These are phyloP conservation scores for Platismatia glauca DNA, from an alignment of 495 filamentous ascomycete genomes.

Conservation along the genomic window DNA sequence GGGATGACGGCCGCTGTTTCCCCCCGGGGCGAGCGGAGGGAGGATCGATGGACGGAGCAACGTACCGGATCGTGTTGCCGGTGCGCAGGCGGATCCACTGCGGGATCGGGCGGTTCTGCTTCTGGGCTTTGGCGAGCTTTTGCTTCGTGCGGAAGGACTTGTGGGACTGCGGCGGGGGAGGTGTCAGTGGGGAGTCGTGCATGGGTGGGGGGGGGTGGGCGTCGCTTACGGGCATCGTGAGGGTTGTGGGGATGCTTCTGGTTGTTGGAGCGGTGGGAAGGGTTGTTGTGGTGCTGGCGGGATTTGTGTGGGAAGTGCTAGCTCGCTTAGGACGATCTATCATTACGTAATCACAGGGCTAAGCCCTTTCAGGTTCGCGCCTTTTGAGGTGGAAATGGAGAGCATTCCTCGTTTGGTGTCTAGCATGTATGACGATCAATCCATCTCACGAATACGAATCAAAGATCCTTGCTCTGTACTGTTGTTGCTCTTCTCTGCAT, in stretches of 20 bases:
- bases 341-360: too few species aligned
- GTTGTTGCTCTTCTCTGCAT: too few species aligned
- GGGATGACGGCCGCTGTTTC: neutral
- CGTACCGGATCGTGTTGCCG: conserved; percentile 91
- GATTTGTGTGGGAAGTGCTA: neutral
- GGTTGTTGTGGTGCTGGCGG: neutral
- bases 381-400: too few species aligned
- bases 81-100: conserved; percentile 99
- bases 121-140: conserved; percentile 99
- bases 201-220: too few species aligned
- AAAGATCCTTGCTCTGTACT: too few species aligned
- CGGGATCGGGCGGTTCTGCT: conserved; percentile 98
- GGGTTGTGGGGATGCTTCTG: neutral
- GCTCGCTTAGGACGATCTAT: too few species aligned
- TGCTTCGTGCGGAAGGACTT: conserved; percentile 99
- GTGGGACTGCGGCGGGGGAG: conserved; percentile 55
- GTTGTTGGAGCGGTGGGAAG: neutral
- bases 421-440: too few species aligned
- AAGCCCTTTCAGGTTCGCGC: too few species aligned
- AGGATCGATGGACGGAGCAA: neutral
- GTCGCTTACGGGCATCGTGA: conserved; percentile 11
- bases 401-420: too few species aligned
- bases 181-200: neutral
- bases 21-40: neutral
- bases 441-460: too few species aligned